Evolutionary conservation across 148 eudicot species (phyloP), one percentile per base, ranked within the genome.

Genomic region (Silene uniflora): DNA sequence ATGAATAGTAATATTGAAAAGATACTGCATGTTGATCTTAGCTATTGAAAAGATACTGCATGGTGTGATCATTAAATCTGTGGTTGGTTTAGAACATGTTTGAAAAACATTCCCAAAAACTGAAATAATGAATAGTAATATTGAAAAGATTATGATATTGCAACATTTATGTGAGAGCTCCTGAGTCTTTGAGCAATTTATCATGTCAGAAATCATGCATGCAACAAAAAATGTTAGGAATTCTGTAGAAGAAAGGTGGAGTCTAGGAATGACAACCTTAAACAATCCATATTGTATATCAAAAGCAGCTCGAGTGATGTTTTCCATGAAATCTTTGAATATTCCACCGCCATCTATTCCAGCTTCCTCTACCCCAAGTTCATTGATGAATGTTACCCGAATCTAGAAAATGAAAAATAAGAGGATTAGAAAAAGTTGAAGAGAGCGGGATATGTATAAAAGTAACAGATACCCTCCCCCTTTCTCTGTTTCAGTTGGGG

Each of bases 331-430:
- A 83, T 95, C 98, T 80, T 95, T 95, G 79, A 95, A 95, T 75
- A 95, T 95, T 44, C 98, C 98, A 72, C 98, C 98, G 75, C 98
- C 98, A 78, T 95, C 98, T 74, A 95, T 91, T 63, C 98, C 98
- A 77, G 98, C 98, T 87, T 95, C 98, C 85, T 95, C 98, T 76
- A 87, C 98, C 78, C 98, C 98, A 72, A 95, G 86, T 81, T 95
- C 98, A 84, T 95, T 95, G 39, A 95, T 83, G 79, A 92, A 95
- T 42, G 93, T 87, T 27, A 95, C 84, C 59, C 98, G 98, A 71
- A 95, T 87, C 98, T 95, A 90, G 66, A 81, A 58, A 60, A 54
- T n/a, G 25, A 60, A 47, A 71, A 56, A 72, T 5, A 59, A 21
- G 46, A 78, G 22, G 4, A 9, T 5, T 19, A 7, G 6, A 17